Conservation (phyloP, 192 early-diverging fungal species). For the Powellomyces hirtus region DNA sequence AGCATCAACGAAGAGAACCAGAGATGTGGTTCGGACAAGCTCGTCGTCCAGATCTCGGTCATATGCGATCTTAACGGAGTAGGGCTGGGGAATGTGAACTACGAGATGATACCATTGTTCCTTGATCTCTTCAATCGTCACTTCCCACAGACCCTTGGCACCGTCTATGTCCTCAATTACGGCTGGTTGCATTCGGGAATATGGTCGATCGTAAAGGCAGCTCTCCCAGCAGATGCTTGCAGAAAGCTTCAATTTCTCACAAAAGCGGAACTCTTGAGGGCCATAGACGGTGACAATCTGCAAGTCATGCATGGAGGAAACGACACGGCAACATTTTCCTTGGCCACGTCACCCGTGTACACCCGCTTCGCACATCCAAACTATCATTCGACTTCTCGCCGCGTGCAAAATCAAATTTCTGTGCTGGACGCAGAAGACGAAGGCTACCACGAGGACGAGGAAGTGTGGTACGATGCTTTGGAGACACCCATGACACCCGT, state of each 20-base stretch:
- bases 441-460: conserved; percentile 30
- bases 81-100: conserved; percentile 42
- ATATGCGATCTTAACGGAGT: conserved; percentile 48
- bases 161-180: conserved; percentile 53
- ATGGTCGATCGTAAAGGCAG: conserved; percentile 44
- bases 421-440: conserved; percentile 20
- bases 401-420: conserved; percentile 5
- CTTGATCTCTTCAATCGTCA: conserved; percentile 42
- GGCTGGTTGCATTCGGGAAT: conserved; percentile 57
- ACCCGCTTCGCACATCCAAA: conserved; percentile 17
- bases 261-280: conserved; percentile 27
- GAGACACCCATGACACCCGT: conserved; percentile 38
- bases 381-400: conserved; percentile 13
- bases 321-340: conserved; percentile 7
- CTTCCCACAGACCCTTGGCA: conserved; percentile 46
- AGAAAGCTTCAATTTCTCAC: conserved; percentile 41
- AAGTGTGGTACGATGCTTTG: conserved; percentile 47
- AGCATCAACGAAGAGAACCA: conserved; percentile 15
- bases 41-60: conserved; percentile 35
- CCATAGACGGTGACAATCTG: conserved; percentile 32
- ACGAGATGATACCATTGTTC: conserved; percentile 46
- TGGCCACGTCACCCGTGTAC: conserved; percentile 12
- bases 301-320: conserved; percentile 14
- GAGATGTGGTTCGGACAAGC: conserved; percentile 4
- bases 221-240: conserved; percentile 42